These are phyloP conservation scores for Fusarium domesticum DNA, from an alignment of 2,329 filamentous ascomycete species.

Conservation along the genomic window DNA sequence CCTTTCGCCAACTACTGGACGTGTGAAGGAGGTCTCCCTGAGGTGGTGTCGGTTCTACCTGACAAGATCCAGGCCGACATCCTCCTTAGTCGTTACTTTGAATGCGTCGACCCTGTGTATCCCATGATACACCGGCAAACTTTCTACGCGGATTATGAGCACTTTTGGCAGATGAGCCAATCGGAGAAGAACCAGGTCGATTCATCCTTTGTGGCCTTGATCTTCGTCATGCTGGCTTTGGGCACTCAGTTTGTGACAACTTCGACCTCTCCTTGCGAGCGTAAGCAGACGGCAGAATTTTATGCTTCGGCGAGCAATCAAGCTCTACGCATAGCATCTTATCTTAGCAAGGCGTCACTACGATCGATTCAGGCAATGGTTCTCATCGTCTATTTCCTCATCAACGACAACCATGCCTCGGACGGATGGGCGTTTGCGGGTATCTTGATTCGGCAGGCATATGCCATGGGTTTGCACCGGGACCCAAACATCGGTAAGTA, in stretches of 20 bases:
- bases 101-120: conserved; percentile 75
- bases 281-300: conserved; percentile 75
- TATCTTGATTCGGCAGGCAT: conserved; percentile 72
- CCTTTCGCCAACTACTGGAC: conserved; percentile 86
- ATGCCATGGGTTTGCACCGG: conserved; percentile 77
- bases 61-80: conserved; percentile 74
- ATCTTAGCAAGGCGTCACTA: conserved; percentile 70
- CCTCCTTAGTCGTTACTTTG: conserved; percentile 61
- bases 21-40: conserved; percentile 68
- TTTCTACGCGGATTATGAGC: conserved; percentile 75
- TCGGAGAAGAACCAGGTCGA: conserved; percentile 61
- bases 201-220: conserved; percentile 66
- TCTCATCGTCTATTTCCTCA: conserved; percentile 75
- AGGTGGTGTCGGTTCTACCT: conserved; percentile 72
- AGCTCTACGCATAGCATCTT: conserved; percentile 70
- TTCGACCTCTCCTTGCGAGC: conserved; percentile 54
- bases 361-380: conserved; percentile 78
- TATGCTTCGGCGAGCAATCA: conserved; percentile 79
- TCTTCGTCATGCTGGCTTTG: conserved; percentile 74
- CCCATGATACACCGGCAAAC: conserved; percentile 74
- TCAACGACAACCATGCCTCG: conserved; percentile 81
- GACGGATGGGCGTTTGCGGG: conserved; percentile 82
- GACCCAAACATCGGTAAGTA: conserved; percentile 67
- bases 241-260: conserved; percentile 72
- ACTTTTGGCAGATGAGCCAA: conserved; percentile 65